Percentiles rank a stretch among this genome's conserved stretches.
These are phyloP conservation scores for Plectosphaerella plurivora DNA, from an alignment of 2,329 filamentous ascomycete genomes.

Conservation along the genomic window DNA sequence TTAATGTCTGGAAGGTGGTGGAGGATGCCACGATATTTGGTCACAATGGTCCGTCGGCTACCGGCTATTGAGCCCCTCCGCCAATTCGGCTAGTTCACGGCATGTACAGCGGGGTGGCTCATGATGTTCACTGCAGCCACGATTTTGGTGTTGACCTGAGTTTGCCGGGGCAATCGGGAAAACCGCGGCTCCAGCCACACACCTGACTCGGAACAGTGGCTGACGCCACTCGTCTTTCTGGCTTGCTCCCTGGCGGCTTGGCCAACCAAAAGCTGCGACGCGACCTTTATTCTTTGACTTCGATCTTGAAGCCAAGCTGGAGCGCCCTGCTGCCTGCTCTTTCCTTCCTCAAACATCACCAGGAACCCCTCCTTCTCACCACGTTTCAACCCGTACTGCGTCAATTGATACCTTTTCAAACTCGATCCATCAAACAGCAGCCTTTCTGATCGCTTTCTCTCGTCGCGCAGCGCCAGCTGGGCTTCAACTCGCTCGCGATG, in stretches of 20 bases:
- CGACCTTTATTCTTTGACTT: neutral
- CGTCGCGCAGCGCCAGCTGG: neutral
- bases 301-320: neutral
- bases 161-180: neutral
- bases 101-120: too few relatives aligned
- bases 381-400: too few relatives aligned
- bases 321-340: neutral
- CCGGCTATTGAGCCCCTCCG: too few relatives aligned
- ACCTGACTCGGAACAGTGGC: neutral
- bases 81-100: too few relatives aligned
- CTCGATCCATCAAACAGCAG: too few relatives aligned
- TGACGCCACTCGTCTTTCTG: neutral
- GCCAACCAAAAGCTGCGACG: conserved; percentile 3
- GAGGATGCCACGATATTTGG: too few relatives aligned
- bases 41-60: too few relatives aligned
- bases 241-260: neutral
- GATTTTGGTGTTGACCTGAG: too few relatives aligned
- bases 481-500: conserved; percentile 29
- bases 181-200: neutral
- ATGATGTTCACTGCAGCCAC: too few relatives aligned
- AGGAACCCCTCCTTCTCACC: too few relatives aligned
- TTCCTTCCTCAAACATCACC: neutral
- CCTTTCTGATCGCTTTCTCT: neutral
- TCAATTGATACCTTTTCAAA: too few relatives aligned
- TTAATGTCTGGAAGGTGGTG: too few relatives aligned